Evolutionary conservation across 2,329 filamentous ascomycete species (phyloP), one percentile per base, ranked within the genome.

Genomic region (Epichloe coenophiala): DNA sequence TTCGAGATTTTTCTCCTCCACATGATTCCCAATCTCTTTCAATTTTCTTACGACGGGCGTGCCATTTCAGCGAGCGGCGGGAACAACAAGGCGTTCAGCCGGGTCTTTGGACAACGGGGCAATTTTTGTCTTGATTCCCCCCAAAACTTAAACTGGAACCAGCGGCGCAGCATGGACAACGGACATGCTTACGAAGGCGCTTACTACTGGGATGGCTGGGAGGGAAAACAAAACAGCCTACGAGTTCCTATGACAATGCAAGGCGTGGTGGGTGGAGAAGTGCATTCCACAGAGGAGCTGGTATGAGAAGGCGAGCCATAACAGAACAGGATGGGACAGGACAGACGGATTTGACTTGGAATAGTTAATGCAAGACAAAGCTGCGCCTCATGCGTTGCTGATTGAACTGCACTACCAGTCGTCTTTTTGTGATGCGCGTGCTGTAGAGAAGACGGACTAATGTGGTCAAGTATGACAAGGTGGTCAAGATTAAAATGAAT

Each of bases 251-350:
- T 35, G 27, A 42, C 44, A 17, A 50, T 50, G 27, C 27, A n/a
- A 23, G 44, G 44, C 33, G n/a, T 17, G 17, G 23, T 37, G 42
- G 21, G 36, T 27, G 35, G 17, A n/a, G 21, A 31, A 3, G 9
- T 50, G 43, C 48, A 50, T 50, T 50, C 48, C 48, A 31, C 15
- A 3, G 36, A 15, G 31, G 27, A 45, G 48, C 38, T 47, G 37
- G 23, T 41, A 42, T 47, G 37, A 13, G 15, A 13, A n/a, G 19
- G 35, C 4, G 45, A 31, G 27, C 27, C 27, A 11, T 11, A 11
- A 31, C 27, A 31, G 27, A 3, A 31, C 27, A 31, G 27, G 8
- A 17, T 17, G 8, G 27, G 27, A 31, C 27, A 9, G 3, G 27
- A 31, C 27, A 31, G 27, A 3, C 8, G 36, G 36, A 37, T n/a